These are phyloP conservation scores for Colletotrichum tabaci DNA, from an alignment of 2,329 filamentous ascomycete genomes.

Conservation along the genomic window DNA sequence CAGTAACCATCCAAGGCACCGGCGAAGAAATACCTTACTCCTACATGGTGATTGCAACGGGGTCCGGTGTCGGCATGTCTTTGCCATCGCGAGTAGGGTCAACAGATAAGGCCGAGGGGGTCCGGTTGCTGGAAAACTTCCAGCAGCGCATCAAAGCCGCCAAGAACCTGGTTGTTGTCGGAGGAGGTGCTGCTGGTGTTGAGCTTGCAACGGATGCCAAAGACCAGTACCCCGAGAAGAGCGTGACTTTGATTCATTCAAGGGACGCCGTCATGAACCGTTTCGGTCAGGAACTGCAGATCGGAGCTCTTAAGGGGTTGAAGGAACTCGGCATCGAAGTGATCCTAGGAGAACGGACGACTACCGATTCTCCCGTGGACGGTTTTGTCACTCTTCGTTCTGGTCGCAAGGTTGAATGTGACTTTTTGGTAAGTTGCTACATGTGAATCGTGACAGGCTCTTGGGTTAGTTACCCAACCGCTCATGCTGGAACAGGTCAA, in stretches of 20 bases:
- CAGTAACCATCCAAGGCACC: constrained; percentile 57
- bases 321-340: constrained; percentile 63
- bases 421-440: constrained; percentile 62
- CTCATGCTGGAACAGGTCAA: constrained; percentile 60
- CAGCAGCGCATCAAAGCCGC: constrained; percentile 62
- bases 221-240: constrained; percentile 68
- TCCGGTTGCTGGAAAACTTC: constrained; percentile 60
- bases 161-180: constrained; percentile 64
- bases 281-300: constrained; percentile 62
- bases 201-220: constrained; percentile 74
- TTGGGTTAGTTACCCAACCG: background rate
- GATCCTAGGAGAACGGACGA: constrained; percentile 65
- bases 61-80: constrained; percentile 59
- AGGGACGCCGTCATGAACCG: constrained; percentile 66
- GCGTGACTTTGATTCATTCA: constrained; percentile 72
- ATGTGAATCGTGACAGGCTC: no score
- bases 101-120: constrained; percentile 58
- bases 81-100: constrained; percentile 65
- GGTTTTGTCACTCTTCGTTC: constrained; percentile 61
- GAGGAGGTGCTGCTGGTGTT: constrained; percentile 74
- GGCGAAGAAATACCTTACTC: constrained; percentile 66
- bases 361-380: constrained; percentile 53
- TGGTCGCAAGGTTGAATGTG: constrained; percentile 61
- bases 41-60: constrained; percentile 72
- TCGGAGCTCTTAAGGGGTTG: constrained; percentile 58